These are phyloP conservation scores for Fusarium brevicatenulatum DNA, from an alignment of 2,329 filamentous ascomycete genomes.

Conservation along the genomic window DNA sequence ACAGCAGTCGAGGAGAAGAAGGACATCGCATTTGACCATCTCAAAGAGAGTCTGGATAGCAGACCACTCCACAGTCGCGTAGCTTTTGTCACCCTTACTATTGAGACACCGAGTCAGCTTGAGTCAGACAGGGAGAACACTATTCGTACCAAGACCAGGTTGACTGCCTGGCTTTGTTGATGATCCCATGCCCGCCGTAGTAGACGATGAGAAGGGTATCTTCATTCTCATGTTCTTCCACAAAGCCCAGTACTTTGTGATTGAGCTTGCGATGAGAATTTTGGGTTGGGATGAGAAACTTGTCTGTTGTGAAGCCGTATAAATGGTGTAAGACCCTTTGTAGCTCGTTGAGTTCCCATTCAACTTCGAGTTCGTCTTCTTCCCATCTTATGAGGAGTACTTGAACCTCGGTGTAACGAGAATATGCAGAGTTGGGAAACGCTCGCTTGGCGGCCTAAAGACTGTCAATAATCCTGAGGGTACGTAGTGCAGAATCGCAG, in stretches of 20 bases:
- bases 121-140: background rate
- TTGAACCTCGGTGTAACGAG: slow-evolving; percentile 41
- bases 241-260: slow-evolving; percentile 37
- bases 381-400: slow-evolving; percentile 43
- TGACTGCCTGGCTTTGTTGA: slow-evolving; percentile 42
- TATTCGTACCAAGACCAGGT: slow-evolving; percentile 42
- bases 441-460: slow-evolving; percentile 38
- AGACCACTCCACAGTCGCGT: slow-evolving; percentile 44
- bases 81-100: slow-evolving; percentile 38
- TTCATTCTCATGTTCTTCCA: slow-evolving; percentile 43
- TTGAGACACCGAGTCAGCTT: slow-evolving; percentile 27
- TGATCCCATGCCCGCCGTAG: slow-evolving; percentile 41
- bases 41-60: slow-evolving; percentile 44
- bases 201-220: slow-evolving; percentile 43
- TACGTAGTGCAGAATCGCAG: too few relatives aligned
- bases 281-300: slow-evolving; percentile 39
- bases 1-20: slow-evolving; percentile 42
- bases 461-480: slow-evolving; percentile 2
- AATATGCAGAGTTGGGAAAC: slow-evolving; percentile 43
- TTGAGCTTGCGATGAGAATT: slow-evolving; percentile 43
- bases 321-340: slow-evolving; percentile 32
- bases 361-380: slow-evolving; percentile 43
- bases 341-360: slow-evolving; percentile 39
- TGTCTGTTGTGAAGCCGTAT: slow-evolving; percentile 38
- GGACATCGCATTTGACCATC: slow-evolving; percentile 42